Evolutionary conservation across 306 rosid species (phyloP), one percentile per base, ranked within the genome.

Genomic region (Casuarina equisetifolia): DNA sequence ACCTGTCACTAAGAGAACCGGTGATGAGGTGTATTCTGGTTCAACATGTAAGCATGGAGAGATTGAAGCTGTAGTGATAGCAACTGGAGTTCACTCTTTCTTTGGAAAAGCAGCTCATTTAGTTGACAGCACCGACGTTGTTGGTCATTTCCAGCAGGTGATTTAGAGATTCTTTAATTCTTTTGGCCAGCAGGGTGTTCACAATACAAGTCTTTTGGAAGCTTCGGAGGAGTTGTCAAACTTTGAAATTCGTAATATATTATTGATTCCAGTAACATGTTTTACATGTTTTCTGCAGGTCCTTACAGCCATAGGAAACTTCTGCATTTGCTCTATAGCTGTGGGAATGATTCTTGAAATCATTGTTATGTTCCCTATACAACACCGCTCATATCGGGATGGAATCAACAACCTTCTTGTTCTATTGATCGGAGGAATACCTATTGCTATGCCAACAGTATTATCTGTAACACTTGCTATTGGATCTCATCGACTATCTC

Each of bases 391-490:
- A 25, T 92, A 90, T 83, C 87, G 97, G 79, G 90, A 92, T 74
- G 96, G 96, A 75, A 92, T 92, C 83, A 87, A 92, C 89, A 92
- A 92, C 83, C 97, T 92, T 84, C 97, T 92, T 79, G 97, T 92
- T 76, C 97, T 92, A 83, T 84, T 92, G 71, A 92, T 92, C 76
- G 97, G 97, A 82, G 97, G 97, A 83, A 92, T 92, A 58, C 97
- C 97, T 15, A 92, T 92, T 38, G 97, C 97, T n/a, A 92, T 92
- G 96, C 97, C 97, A 78, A 92, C 97, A 43, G 97, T 92, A n/a
- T 79, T 92, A 70, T 92, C 97, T 69, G 97, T 92, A 40, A 92
- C 96, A 39, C 96, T 92, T 81, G 97, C 97, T 43, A 92, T 92
- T 57, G 97, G 97, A 69, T 92, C 96, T 74, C 96, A 92, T 72